These are phyloP conservation scores for Talaromyces proteolyticus DNA, from an alignment of 495 filamentous ascomycete genomes.

Conservation along the genomic window DNA sequence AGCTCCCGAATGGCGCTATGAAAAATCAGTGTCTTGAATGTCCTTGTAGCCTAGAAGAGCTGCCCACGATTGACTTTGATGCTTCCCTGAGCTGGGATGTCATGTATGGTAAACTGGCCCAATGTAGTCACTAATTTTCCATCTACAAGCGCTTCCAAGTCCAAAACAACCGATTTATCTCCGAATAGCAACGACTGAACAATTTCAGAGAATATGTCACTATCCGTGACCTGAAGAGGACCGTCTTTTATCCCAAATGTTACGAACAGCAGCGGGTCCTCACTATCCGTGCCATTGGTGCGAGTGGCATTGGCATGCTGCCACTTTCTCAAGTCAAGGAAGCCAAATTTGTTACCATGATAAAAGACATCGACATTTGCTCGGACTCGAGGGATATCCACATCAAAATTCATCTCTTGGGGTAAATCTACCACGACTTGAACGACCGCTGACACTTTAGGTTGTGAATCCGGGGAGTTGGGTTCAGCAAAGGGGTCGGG, in stretches of 20 bases:
- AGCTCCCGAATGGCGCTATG: conserved; percentile 37
- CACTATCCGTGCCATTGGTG: conserved; percentile 44
- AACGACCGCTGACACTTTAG: conserved; percentile 74
- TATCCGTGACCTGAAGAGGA: conserved; percentile 74
- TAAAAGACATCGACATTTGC: conserved; percentile 78
- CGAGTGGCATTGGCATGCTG: conserved; percentile 76
- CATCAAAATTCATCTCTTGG: conserved; percentile 74
- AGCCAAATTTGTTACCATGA: conserved; percentile 64
- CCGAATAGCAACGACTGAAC: conserved; percentile 72
- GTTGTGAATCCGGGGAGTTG: conserved; percentile 64
- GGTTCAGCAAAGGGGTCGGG: conserved; percentile 74
- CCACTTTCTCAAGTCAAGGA: conserved; percentile 73
- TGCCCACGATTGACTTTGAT: conserved; percentile 84
- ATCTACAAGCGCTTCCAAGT: conserved; percentile 76
- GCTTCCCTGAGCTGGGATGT: conserved; percentile 78
- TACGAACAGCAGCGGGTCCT: conserved; percentile 57
- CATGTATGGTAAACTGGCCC: conserved; percentile 69
- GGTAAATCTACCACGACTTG: conserved; percentile 71
- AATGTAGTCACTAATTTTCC: conserved; percentile 73
- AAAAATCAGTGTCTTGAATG: conserved; percentile 12
- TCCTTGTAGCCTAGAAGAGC: conserved; percentile 10
- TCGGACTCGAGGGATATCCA: conserved; percentile 68
- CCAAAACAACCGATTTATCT: conserved; percentile 53
- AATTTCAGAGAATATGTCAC: conserved; percentile 66
- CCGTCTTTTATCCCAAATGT: conserved; percentile 69